A percentile compares a stretch with the other conserved stretches of the same genome.
phyloP scores from a whole-genome alignment of 176 grass and related monocot species.

The Juncus effusus region DNA sequence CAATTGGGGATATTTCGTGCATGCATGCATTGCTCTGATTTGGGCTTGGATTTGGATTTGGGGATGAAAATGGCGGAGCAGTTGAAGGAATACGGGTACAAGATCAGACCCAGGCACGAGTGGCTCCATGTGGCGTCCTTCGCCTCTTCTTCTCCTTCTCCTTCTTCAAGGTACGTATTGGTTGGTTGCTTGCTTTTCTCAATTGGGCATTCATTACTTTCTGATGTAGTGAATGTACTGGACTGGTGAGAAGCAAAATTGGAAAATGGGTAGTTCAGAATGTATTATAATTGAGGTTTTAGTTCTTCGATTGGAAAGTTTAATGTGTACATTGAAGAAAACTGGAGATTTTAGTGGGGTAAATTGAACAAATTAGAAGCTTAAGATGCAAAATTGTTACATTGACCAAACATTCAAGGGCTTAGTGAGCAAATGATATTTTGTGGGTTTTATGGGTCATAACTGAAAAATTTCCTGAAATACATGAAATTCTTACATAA shows the following conservation, averaged over 20 bases:
- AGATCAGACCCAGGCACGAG: constrained; percentile 40
- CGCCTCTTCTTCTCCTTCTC: constrained; percentile 30
- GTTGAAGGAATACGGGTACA: constrained; percentile 37
- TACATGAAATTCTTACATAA: neutral
- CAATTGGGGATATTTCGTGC: no score
- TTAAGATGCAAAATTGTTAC: no score
- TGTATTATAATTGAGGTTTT: neutral
- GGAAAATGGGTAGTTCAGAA: no score
- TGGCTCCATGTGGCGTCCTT: constrained; percentile 35
- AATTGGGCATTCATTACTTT: neutral
- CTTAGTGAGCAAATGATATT: no score
- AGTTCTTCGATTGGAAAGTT: neutral
- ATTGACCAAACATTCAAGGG: no score
- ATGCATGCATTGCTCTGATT: no score
- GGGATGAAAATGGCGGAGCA: constrained; percentile 39
- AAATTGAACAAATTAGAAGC: no score
- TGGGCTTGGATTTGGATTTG: constrained; percentile 1
- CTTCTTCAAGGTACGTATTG: constrained; percentile 15
- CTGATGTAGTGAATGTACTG: neutral
- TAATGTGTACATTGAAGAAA: no score
- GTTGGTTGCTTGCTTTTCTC: neutral
- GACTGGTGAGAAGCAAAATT: neutral
- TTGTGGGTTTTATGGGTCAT: neutral
- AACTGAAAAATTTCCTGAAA: neutral
- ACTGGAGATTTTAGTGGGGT: no score